Percentiles rank a stretch among this genome's conserved stretches.
Conservation (phyloP, 176 grass and related monocot genomes). For the Hyparrhenia diplandra region DNA sequence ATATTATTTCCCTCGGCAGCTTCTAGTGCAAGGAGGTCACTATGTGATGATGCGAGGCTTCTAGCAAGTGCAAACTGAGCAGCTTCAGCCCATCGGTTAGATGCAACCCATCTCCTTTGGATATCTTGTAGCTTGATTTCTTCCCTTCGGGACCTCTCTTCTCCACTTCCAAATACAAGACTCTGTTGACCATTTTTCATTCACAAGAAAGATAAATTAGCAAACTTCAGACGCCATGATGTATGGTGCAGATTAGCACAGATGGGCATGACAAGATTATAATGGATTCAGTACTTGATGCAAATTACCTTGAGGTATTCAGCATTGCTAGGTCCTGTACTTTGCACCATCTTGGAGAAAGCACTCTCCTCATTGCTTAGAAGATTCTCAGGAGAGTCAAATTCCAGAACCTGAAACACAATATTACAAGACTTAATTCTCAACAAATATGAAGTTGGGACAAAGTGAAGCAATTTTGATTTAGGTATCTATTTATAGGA, state of each 20-base stretch:
- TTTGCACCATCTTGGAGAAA: conserved; percentile 98
- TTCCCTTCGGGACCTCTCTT: conserved; percentile 59
- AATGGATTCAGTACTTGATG: not conserved
- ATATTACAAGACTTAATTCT: not conserved
- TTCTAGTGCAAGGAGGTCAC: conserved; percentile 72
- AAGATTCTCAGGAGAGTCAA: conserved; percentile 86
- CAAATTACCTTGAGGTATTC: conserved; percentile 83
- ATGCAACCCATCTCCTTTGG: conserved; percentile 77
- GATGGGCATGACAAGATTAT: not conserved
- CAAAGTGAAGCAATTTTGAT: not conserved
- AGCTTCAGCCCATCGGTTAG: conserved; percentile 87
- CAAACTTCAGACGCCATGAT: not conserved
- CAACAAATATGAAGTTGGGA: conserved; percentile 4
- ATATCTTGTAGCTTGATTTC: conserved; percentile 69
- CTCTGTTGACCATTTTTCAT: conserved; percentile 43
- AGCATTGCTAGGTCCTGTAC: conserved; percentile 89
- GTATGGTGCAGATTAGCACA: not conserved
- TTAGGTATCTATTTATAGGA: not conserved
- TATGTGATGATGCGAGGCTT: conserved; percentile 77
- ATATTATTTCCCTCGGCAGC: conserved; percentile 65
- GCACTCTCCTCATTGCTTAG: conserved; percentile 76
- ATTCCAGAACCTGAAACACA: conserved; percentile 77
- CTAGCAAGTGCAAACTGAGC: conserved; percentile 74
- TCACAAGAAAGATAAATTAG: conserved; percentile 33
- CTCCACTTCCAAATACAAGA: conserved; percentile 67